Evolutionary conservation across 805 yeast species (phyloP), one percentile per base, ranked within the genome.

Genomic region (Yarrowia porcina): DNA sequence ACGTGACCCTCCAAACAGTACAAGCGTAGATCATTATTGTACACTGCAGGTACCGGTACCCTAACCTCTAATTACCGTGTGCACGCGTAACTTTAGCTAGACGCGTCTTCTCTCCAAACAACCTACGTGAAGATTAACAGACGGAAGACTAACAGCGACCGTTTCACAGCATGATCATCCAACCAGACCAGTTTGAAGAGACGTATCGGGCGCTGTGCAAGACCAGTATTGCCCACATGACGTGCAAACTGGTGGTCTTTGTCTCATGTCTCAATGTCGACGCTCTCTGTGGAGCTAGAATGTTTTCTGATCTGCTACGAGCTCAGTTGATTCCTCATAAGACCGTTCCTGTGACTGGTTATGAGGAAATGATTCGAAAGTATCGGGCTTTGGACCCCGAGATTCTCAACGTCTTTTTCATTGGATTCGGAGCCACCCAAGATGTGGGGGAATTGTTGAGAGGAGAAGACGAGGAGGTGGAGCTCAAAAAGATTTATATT

Each of bases 361-460:
- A 90, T 71, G 75, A 86, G 11, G 97, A 91, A 67, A 76, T 96
- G 66, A 64, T 83, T 66, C 71, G 70, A 23, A 89, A 87, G 70
- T 92, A 83, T 69, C 63, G 67, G 4, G 80, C 80, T 62, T 75
- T 94, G 44, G 97, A 92, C 70, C 80, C 76, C 6, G 93, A 90
- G 60, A 84, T 94, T 8, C 76, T 85, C 4, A 90, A 87, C 69
- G 88, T 93, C 18, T 73, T 94, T 4, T 77, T 92, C 41, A 76
- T 94, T 0, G 99, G 99, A 0, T 94, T 97, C 75, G 99, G 99
- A 13, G 96, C 96, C 4, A 84, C 88, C 83, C 83, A 92, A 11
- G 97, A 94, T 73, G 70, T 94, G 30, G 96, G 82, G 49, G 83
- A 82, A 6, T 82, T 80, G 62, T 66, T 85, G 12, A 74, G 75